A percentile compares a stretch with the other conserved stretches of the same genome.
These are phyloP conservation scores for Echinochloa phyllopogon DNA, from an alignment of 176 grass and related monocot species.

Conservation along the genomic window DNA sequence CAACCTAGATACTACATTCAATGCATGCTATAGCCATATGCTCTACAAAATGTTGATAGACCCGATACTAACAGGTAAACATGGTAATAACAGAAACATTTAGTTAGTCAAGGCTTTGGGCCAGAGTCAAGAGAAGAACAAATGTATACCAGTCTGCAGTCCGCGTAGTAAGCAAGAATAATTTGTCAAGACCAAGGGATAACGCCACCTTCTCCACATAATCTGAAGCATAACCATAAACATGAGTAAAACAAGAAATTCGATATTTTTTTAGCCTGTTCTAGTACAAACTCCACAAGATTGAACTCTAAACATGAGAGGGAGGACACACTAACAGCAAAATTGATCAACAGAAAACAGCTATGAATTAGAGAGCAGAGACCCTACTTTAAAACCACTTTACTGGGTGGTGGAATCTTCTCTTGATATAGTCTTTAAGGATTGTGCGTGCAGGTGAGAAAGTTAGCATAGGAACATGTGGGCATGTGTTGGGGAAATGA, in stretches of 20 bases:
- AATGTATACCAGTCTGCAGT: constrained; percentile 81
- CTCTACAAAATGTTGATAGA: neutral
- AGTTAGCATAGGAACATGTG: neutral
- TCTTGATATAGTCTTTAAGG: constrained; percentile 9
- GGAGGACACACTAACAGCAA: neutral
- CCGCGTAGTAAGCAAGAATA: constrained; percentile 94
- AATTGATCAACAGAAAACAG: neutral
- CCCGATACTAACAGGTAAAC: neutral
- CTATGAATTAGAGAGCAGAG: neutral
- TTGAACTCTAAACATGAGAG: constrained; percentile 1
- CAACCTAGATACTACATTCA: neutral
- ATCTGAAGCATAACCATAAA: constrained; percentile 65
- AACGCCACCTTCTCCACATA: constrained; percentile 80
- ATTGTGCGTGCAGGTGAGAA: constrained; percentile 7
- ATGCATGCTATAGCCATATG: neutral
- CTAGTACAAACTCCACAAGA: constrained; percentile 8
- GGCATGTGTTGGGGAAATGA: neutral
- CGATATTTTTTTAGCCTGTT: neutral
- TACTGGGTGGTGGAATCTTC: neutral
- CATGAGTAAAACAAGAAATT: neutral
- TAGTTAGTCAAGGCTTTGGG: neutral
- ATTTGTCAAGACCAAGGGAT: constrained; percentile 70
- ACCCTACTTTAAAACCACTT: neutral
- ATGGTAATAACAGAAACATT: neutral
- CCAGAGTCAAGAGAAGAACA: constrained; percentile 15